Percentiles rank a stretch among this genome's conserved stretches.
Conservation (phyloP, 2,329 filamentous ascomycete species). For the Fusarium albidum region DNA sequence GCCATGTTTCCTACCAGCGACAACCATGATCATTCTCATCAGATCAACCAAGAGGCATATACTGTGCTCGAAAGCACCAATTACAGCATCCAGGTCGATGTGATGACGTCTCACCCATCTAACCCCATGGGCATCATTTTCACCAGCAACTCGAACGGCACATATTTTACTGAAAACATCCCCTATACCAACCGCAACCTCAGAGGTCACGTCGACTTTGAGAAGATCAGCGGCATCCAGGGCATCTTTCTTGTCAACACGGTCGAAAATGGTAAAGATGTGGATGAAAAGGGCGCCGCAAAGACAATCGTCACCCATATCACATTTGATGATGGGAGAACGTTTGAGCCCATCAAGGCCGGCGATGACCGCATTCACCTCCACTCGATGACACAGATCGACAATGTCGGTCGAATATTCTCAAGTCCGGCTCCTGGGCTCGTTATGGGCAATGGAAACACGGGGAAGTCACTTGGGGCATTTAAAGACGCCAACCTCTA, state of each 20-base stretch:
- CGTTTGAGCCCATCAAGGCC: constrained; percentile 76
- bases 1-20: constrained; percentile 88
- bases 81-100: constrained; percentile 97
- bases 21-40: constrained; percentile 72
- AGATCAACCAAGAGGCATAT: constrained; percentile 82
- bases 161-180: constrained; percentile 91
- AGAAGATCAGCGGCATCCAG: constrained; percentile 90
- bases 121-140: constrained; percentile 87
- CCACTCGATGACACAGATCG: constrained; percentile 87
- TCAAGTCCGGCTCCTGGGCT: constrained; percentile 93
- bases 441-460: constrained; percentile 94
- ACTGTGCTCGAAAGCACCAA: constrained; percentile 96
- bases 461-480: constrained; percentile 73
- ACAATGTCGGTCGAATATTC: constrained; percentile 86
- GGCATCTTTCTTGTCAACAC: constrained; percentile 91
- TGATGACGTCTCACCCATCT: constrained; percentile 73
- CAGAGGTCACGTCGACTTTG: constrained; percentile 86
- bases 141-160: constrained; percentile 97
- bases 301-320: constrained; percentile 84
- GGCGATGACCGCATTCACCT: constrained; percentile 79
- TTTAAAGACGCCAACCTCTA: constrained; percentile 82
- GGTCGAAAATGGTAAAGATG: constrained; percentile 84
- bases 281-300: constrained; percentile 61
- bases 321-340: constrained; percentile 94
- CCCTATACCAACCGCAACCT: constrained; percentile 89